phyloP scores from a whole-genome alignment of 805 yeast species.

The Ogataea minuta region DNA sequence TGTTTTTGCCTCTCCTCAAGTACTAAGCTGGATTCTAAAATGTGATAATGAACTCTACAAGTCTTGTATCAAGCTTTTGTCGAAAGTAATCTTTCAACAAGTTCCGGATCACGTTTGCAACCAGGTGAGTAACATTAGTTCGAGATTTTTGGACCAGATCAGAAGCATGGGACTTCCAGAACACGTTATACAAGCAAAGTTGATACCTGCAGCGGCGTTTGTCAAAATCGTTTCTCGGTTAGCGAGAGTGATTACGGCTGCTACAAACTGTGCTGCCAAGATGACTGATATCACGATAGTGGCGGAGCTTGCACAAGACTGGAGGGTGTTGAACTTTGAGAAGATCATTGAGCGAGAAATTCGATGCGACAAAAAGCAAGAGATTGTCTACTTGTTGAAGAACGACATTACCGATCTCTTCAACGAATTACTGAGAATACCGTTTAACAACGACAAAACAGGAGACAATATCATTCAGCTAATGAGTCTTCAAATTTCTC shows the following conservation, averaged over 20 bases:
- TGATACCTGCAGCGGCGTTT: constrained; percentile 43
- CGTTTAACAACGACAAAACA: constrained; percentile 3
- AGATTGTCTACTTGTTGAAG: constrained; percentile 35
- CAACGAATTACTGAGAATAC: not conserved
- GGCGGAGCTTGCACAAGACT: constrained; percentile 17
- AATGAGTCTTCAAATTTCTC: constrained; percentile 17
- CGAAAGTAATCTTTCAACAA: constrained; percentile 58
- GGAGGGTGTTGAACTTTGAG: constrained; percentile 42
- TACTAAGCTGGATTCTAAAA: constrained; percentile 60
- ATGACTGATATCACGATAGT: constrained; percentile 43
- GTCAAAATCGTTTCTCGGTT: constrained; percentile 20
- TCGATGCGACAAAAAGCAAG: constrained; percentile 16
- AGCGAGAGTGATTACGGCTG: constrained; percentile 27
- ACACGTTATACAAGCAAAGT: constrained; percentile 49
- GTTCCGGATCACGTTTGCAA: constrained; percentile 55
- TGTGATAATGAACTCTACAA: constrained; percentile 68
- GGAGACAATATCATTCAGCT: constrained; percentile 17
- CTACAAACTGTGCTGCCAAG: constrained; percentile 39
- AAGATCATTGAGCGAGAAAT: constrained; percentile 18
- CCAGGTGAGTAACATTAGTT: constrained; percentile 54
- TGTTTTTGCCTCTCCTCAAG: constrained; percentile 47
- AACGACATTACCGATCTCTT: constrained; percentile 31
- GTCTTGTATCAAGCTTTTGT: constrained; percentile 53
- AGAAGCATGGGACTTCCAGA: constrained; percentile 47
- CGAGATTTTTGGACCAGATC: constrained; percentile 46